A percentile compares a stretch with the other conserved stretches of the same genome.
phyloP scores from a whole-genome alignment of 2,329 filamentous ascomycete genomes.

The Curvularia spicifera region DNA sequence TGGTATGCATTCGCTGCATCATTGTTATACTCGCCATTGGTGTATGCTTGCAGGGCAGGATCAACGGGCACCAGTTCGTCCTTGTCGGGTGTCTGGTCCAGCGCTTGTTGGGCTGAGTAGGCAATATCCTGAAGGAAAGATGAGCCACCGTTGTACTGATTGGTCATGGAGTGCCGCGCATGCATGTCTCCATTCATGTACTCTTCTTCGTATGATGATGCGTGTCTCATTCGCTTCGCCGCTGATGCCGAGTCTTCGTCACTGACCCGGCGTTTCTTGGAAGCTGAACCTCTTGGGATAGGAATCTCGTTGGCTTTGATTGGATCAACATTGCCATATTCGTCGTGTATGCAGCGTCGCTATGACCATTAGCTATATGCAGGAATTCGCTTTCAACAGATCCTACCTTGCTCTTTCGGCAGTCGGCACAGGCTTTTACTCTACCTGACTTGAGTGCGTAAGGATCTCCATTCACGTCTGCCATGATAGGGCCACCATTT shows the following conservation, averaged over 20 bases:
- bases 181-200: constrained; percentile 34
- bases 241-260: constrained; percentile 34
- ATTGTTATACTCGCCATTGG: constrained; percentile 24
- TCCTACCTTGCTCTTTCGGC: constrained; percentile 70
- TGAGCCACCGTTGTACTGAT: constrained; percentile 28
- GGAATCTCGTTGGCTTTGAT: constrained; percentile 67
- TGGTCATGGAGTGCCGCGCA: constrained; percentile 32
- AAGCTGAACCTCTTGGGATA: constrained; percentile 63
- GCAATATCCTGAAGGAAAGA: constrained; percentile 37
- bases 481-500: constrained; percentile 43
- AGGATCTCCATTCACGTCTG: constrained; percentile 46
- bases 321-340: constrained; percentile 68
- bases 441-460: constrained; percentile 62
- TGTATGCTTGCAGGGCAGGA: constrained; percentile 35
- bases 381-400: not conserved
- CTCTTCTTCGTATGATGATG: constrained; percentile 33
- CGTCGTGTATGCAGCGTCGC: constrained; percentile 72
- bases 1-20: constrained; percentile 24
- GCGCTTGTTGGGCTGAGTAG: constrained; percentile 40
- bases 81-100: constrained; percentile 27
- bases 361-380: constrained; percentile 43
- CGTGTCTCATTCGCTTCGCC: constrained; percentile 39
- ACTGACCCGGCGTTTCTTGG: constrained; percentile 59
- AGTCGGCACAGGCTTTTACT: constrained; percentile 70
- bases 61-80: constrained; percentile 40